phyloP scores from a whole-genome alignment of 345 rosid genomes.

The Laguncularia racemosa region DNA sequence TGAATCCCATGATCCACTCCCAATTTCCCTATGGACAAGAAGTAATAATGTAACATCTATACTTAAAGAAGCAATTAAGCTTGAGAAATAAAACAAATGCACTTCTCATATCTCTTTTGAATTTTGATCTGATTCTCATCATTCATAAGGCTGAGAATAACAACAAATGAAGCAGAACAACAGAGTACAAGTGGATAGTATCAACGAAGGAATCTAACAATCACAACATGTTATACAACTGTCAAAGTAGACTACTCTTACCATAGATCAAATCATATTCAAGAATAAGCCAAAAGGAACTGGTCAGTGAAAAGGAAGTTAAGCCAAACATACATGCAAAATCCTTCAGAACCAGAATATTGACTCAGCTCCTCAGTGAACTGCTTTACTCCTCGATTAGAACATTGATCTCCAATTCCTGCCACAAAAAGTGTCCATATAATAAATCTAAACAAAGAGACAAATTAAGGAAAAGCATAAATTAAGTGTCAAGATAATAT shows the following conservation, averaged over 20 bases:
- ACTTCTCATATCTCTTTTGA: not conserved
- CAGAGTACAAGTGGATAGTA: not conserved
- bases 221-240: too few species aligned
- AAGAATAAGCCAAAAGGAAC: not conserved
- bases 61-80: not conserved
- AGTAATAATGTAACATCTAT: slow-evolving; percentile 6
- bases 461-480: not conserved
- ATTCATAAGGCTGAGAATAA: too few species aligned
- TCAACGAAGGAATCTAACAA: too few species aligned
- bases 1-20: slow-evolving; percentile 74
- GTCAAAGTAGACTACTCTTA: too few species aligned
- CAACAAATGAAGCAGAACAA: too few species aligned
- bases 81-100: not conserved
- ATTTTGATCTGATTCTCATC: too few species aligned
- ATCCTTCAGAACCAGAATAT: slow-evolving; percentile 70
- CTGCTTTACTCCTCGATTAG: slow-evolving; percentile 38
- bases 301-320: slow-evolving; percentile 3
- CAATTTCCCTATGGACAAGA: slow-evolving; percentile 61
- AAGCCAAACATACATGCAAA: slow-evolving; percentile 52
- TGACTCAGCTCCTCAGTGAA: slow-evolving; percentile 54
- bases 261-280: too few species aligned
- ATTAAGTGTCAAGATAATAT: not conserved
- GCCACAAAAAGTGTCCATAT: slow-evolving; percentile 10
- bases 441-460: not conserved
- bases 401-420: slow-evolving; percentile 84